Conservation (phyloP, 2,329 filamentous ascomycete genomes). For the Dothideomycetes sp. region DNA sequence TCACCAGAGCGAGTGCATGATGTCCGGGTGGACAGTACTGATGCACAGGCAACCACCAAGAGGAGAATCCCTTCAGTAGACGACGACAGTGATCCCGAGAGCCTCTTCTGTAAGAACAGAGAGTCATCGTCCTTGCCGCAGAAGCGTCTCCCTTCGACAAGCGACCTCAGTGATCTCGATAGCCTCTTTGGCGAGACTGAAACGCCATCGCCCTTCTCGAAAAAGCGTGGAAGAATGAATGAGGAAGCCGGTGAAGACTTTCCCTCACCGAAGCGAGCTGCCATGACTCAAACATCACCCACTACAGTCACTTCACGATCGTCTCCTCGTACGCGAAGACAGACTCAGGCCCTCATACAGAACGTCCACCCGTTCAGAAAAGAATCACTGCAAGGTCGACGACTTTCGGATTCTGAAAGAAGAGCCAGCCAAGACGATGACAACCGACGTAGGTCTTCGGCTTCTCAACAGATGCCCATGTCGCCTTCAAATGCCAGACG, state of each 20-base stretch:
- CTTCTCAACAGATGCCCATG: background rate
- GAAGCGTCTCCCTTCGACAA: too few relatives aligned
- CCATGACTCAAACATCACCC: background rate
- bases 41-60: too few relatives aligned
- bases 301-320: background rate
- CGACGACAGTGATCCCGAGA: too few relatives aligned
- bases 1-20: too few relatives aligned
- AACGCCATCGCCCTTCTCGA: background rate
- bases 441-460: background rate
- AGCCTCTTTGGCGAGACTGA: too few relatives aligned
- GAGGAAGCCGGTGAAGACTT: background rate
- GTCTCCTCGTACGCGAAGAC: background rate
- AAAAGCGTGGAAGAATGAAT: background rate
- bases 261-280: background rate
- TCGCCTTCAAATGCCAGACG: background rate
- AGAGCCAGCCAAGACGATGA: background rate
- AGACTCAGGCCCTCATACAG: background rate
- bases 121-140: too few relatives aligned
- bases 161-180: too few relatives aligned
- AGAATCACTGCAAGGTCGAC: background rate
- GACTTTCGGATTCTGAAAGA: background rate
- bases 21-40: too few relatives aligned
- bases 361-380: too few relatives aligned
- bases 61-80: too few relatives aligned
- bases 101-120: too few relatives aligned